Evolutionary conservation across 2,329 filamentous ascomycete species (phyloP).

Genomic region (Xylaria hypoxylon): DNA sequence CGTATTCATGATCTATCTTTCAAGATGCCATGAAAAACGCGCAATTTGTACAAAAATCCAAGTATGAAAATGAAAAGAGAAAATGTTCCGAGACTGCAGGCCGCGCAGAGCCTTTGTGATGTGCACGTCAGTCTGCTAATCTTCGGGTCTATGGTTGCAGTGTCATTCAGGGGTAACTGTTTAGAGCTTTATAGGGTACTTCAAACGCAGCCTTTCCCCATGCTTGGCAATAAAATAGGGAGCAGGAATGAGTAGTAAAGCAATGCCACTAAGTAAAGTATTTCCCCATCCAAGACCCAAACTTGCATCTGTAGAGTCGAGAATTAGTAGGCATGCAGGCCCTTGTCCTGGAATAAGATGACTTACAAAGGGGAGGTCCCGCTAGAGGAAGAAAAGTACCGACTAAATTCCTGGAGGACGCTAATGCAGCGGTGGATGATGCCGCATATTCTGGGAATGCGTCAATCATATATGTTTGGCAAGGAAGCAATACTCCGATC

Average conservation of each 20-base stretch:
- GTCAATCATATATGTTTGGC: conserved; percentile 37
- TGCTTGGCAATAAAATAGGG: conserved; percentile 35
- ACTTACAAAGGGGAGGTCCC: conserved; percentile 33
- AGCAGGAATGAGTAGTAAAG: conserved; percentile 32
- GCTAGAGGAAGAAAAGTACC: conserved; percentile 38
- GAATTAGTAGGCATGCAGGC: background rate
- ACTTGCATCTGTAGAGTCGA: conserved; percentile 23
- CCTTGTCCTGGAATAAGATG: background rate
- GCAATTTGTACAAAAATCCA: too few species aligned
- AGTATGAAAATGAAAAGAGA: too few species aligned
- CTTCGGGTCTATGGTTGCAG: too few species aligned
- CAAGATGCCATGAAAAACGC: too few species aligned
- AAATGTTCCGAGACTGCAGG: too few species aligned
- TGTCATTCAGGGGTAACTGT: background rate
- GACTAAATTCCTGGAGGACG: conserved; percentile 30
- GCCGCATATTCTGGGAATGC: conserved; percentile 36
- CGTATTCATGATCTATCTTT: too few species aligned
- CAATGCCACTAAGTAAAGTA: conserved; percentile 29
- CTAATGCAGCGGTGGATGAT: conserved; percentile 33
- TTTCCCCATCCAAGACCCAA: conserved; percentile 36
- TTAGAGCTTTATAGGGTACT: background rate
- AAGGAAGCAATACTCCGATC: conserved; percentile 34
- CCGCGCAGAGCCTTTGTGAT: too few species aligned
- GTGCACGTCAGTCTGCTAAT: too few species aligned
- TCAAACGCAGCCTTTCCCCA: background rate